Conservation (phyloP, 305 asterid species). For the Coffea humblotiana region DNA sequence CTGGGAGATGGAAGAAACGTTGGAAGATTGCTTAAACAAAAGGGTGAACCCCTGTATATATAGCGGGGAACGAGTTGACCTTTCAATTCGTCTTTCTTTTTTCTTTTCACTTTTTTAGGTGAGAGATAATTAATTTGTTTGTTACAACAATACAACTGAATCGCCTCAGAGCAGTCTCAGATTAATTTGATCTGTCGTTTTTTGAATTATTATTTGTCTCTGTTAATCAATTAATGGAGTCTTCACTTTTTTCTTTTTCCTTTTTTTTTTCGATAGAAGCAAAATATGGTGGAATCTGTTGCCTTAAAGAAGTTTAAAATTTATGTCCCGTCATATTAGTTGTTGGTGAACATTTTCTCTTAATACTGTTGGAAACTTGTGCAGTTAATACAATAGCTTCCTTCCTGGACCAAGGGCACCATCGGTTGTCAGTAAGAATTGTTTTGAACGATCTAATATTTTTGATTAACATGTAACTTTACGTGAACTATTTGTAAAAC, state of each 20-base stretch:
- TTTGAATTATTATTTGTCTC: not conserved
- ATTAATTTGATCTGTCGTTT: not conserved
- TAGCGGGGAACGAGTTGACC: slow-evolving; percentile 3
- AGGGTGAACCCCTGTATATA: slow-evolving; percentile 5
- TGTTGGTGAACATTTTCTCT: not conserved
- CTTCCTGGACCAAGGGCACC: no score
- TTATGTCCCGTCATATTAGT: not conserved
- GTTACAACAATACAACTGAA: no score
- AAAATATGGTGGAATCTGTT: no score
- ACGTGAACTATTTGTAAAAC: no score
- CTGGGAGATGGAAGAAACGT: slow-evolving; percentile 17
- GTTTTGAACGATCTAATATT: no score
- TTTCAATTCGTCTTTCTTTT: not conserved
- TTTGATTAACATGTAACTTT: no score
- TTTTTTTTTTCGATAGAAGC: not conserved
- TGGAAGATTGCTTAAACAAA: slow-evolving; percentile 11
- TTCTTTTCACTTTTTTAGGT: not conserved
- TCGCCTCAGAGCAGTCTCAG: not conserved
- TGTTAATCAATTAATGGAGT: not conserved
- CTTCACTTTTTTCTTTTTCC: not conserved
- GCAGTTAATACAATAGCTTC: not conserved
- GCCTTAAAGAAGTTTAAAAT: not conserved
- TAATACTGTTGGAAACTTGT: not conserved
- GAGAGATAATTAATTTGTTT: not conserved
- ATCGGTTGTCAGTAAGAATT: no score